phyloP scores from a whole-genome alignment of 352 stramenopile genomes.

The Phytophthora idaei region DNA sequence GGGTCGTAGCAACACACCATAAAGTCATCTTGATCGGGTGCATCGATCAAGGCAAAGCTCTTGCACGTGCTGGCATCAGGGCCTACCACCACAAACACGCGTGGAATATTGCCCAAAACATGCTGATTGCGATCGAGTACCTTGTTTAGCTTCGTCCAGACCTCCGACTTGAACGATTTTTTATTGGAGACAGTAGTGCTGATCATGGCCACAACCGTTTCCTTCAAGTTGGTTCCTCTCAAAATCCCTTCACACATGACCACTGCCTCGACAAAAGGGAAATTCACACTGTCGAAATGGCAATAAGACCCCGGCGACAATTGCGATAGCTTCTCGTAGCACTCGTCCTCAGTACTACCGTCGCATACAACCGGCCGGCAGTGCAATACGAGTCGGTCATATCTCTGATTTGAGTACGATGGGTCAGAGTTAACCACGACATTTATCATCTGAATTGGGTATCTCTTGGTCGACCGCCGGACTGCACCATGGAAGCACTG shows the following conservation, averaged over 20 bases:
- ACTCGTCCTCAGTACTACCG: constrained; percentile 18
- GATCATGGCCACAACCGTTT: constrained; percentile 32
- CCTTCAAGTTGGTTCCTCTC: constrained; percentile 21
- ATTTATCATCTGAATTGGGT: constrained; percentile 30
- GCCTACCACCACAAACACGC: constrained; percentile 32
- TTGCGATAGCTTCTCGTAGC: constrained; percentile 17
- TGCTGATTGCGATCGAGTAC: constrained; percentile 21
- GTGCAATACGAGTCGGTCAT: constrained; percentile 29
- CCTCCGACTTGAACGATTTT: constrained; percentile 22
- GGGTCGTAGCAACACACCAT: constrained; percentile 38
- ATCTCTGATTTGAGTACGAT: constrained; percentile 33
- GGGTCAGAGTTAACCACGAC: constrained; percentile 29
- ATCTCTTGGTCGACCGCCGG: constrained; percentile 10
- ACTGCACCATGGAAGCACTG: constrained; percentile 29
- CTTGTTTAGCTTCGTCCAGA: constrained; percentile 24
- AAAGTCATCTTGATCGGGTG: constrained; percentile 18
- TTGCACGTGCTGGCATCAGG: constrained; percentile 31
- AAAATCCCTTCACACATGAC: constrained; percentile 28
- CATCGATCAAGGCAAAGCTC: constrained; percentile 18
- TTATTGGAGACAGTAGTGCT: constrained; percentile 15
- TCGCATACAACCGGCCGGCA: constrained; percentile 13
- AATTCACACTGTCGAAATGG: constrained; percentile 15
- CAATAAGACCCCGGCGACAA: constrained; percentile 21
- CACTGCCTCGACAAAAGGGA: constrained; percentile 30
- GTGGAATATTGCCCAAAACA: constrained; percentile 14